A percentile compares a stretch with the other conserved stretches of the same genome.
Conservation (phyloP, 176 grass and related monocot genomes). For the Themeda triandra region DNA sequence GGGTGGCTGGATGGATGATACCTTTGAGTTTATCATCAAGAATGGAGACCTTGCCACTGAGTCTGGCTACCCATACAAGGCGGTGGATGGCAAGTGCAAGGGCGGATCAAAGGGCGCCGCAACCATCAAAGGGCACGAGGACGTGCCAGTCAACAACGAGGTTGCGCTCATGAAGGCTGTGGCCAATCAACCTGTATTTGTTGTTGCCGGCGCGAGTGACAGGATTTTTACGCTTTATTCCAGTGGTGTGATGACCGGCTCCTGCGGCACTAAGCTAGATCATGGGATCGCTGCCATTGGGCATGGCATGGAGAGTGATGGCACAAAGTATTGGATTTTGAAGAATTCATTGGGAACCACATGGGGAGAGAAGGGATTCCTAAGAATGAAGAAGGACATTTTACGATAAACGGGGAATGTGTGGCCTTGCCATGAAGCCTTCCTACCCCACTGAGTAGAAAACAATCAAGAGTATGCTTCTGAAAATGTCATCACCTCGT, state of each 20-base stretch:
- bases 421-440: conserved; percentile 37
- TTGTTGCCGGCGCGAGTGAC: conserved; percentile 32
- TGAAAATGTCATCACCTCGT: not conserved
- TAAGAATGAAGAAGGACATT: conserved; percentile 40
- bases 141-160: conserved; percentile 42
- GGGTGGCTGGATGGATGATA: conserved; percentile 38
- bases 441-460: conserved; percentile 39
- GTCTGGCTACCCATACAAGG: conserved; percentile 40
- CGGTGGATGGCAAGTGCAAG: conserved; percentile 22
- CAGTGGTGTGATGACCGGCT: conserved; percentile 27
- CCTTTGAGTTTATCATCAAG: conserved; percentile 30
- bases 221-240: not conserved
- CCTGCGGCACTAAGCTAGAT: conserved; percentile 34
- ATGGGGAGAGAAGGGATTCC: conserved; percentile 28
- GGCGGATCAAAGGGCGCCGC: not conserved
- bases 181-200: conserved; percentile 29
- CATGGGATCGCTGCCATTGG: conserved; percentile 44
- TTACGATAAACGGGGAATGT: conserved; percentile 16
- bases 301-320: conserved; percentile 32
- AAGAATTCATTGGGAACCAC: conserved; percentile 40
- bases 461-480: not conserved
- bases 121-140: conserved; percentile 38
- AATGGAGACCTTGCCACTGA: conserved; percentile 22
- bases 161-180: conserved; percentile 34
- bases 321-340: conserved; percentile 49